phyloP scores from a whole-genome alignment of 306 rosid species.

The Prunus mongolica region DNA sequence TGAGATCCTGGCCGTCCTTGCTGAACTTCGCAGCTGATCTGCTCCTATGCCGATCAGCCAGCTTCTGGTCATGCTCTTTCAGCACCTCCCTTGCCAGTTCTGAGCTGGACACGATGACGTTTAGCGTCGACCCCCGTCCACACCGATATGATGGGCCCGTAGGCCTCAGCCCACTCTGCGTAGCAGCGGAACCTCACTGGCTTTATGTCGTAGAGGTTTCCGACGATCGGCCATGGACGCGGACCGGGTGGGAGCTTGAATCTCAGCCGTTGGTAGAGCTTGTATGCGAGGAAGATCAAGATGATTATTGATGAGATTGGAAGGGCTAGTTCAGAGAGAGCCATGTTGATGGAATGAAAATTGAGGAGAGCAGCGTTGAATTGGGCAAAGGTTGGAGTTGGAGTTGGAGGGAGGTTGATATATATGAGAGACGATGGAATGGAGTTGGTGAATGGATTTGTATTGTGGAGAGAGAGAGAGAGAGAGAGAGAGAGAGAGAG shows the following conservation, averaged over 20 bases:
- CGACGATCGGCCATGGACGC: conserved; percentile 70
- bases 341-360: background rate
- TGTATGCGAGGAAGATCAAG: conserved; percentile 31
- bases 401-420: background rate
- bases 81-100: conserved; percentile 66
- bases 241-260: conserved; percentile 92
- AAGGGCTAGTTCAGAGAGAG: conserved; percentile 4
- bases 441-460: background rate
- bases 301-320: conserved; percentile 26
- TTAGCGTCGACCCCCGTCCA: conserved; percentile 84
- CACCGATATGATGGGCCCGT: conserved; percentile 82
- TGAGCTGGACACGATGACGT: conserved; percentile 63
- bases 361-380: background rate
- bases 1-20: conserved; percentile 72
- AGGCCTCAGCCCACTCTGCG: conserved; percentile 69
- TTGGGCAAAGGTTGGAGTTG: background rate
- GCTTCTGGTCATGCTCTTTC: conserved; percentile 68
- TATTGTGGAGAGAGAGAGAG: background rate
- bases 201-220: conserved; percentile 77
- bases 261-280: conserved; percentile 42
- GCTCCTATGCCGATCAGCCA: conserved; percentile 67
- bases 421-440: background rate
- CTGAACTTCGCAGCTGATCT: conserved; percentile 77
- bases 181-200: conserved; percentile 86
- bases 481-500: background rate